Percentiles rank a stretch among this genome's conserved stretches.
phyloP scores from a whole-genome alignment of 371 early-diverging fungal species.

The Choanephora cucurbitarum region DNA sequence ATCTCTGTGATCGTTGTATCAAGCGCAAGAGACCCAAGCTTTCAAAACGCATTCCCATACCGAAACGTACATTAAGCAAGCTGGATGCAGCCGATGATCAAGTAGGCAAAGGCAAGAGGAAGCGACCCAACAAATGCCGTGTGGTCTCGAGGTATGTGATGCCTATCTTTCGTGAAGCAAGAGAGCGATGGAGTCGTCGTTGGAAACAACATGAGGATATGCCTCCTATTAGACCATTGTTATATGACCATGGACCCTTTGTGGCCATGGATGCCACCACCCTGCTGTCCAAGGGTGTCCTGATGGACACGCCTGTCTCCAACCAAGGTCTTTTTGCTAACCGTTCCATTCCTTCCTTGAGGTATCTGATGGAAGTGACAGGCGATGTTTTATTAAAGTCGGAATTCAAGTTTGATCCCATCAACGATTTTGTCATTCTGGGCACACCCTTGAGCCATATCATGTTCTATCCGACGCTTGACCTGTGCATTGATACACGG shows the following conservation, averaged over 20 bases:
- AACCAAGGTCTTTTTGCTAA: constrained; percentile 67
- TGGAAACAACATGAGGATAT: constrained; percentile 11
- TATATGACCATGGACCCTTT: constrained; percentile 23
- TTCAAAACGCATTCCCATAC: constrained; percentile 20
- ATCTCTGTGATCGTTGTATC: constrained; percentile 80
- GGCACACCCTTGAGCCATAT: constrained; percentile 71
- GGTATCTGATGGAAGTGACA: constrained; percentile 72
- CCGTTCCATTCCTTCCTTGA: constrained; percentile 46
- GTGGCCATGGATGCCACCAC: constrained; percentile 19
- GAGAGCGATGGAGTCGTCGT: constrained; percentile 26
- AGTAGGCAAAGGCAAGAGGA: background rate
- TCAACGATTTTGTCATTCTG: constrained; percentile 61
- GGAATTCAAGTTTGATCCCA: constrained; percentile 61
- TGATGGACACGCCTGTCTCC: constrained; percentile 20
- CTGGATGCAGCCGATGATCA: constrained; percentile 17
- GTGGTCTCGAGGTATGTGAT: constrained; percentile 24
- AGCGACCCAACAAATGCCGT: constrained; percentile 15
- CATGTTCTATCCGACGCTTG: constrained; percentile 67
- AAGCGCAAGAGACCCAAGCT: constrained; percentile 14
- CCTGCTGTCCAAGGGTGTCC: constrained; percentile 13
- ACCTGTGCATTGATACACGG: constrained; percentile 76
- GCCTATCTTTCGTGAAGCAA: constrained; percentile 25
- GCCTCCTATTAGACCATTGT: background rate
- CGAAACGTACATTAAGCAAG: constrained; percentile 16
- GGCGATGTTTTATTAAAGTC: constrained; percentile 73